Base-by-base conservation (phyloP, 345 rosid species). In the Euclidium syriacum region DNA sequence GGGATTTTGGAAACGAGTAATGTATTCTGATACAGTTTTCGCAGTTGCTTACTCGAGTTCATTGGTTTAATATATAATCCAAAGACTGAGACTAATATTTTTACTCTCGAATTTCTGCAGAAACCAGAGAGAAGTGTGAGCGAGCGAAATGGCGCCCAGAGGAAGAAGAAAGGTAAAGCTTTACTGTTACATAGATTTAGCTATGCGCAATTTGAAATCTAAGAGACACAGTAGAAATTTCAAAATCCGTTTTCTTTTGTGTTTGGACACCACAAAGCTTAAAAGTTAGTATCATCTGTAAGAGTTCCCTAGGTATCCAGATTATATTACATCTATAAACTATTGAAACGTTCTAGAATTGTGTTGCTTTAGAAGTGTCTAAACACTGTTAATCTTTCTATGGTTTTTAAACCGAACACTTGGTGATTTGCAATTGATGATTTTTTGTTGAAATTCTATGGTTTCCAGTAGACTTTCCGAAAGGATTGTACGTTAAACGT, bases 111-210 rank as follows among this genome's bases (percentile, higher is more conserved):
- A 27, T 18, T 18, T 71, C 15, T 38, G 26, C 15, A 36, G 58
- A 43, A 4, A 30, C 26, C 10, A 43, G 14, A 19, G 15, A 32
- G 55, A 24, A 1, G 18, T 46, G 23, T 12, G 32, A 44, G 35
- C 20, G 36, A 53, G 30, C 3, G 16, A 12, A 66, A 66, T 66
- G 71, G 64, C 71, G 25, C 71, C 64, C 33, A 36, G 71, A 46
- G 71, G 71, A 66, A 56, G 33, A 23, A 56, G 5, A 56, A 46
- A 16, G 64, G 71, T 66, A 14, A 14, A 26, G 32, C 39, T 43
- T 43, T 16, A 55, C 29, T 54, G 41, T 30, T 30, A 35, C 36
- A 49, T 15, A 33, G n/a, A n/a, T n/a, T n/a, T n/a, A n/a, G n/a
- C n/a, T n/a, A n/a, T n/a, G n/a, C n/a, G n/a, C n/a, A n/a, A n/a